Conservation (phyloP, 83 land plant species). For the Thuja plicata region DNA sequence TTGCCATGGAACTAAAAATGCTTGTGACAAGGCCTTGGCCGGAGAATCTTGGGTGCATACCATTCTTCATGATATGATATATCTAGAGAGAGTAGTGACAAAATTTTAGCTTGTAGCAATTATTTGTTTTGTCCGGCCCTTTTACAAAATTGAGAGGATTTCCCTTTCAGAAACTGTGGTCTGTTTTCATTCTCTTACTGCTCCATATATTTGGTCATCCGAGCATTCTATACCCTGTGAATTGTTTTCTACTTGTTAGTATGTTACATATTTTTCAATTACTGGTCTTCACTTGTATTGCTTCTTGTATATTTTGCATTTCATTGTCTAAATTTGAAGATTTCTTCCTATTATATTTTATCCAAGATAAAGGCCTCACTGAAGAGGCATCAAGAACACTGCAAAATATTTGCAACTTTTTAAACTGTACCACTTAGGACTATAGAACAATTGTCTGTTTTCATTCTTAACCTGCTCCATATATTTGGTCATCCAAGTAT, state of each 20-base stretch:
- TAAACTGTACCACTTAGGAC: background rate
- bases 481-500: too few species aligned
- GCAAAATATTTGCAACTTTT: background rate
- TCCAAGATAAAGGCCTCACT: background rate
- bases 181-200: background rate
- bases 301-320: background rate
- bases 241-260: too few species aligned
- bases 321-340: background rate
- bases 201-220: background rate
- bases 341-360: background rate
- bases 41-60: slow-evolving; percentile 1
- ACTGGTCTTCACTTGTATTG: background rate
- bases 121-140: background rate
- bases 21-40: background rate
- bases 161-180: background rate
- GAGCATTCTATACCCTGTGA: too few species aligned
- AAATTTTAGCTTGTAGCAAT: background rate
- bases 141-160: background rate
- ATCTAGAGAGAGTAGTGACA: background rate
- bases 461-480: too few species aligned
- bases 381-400: background rate
- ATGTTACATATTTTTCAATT: too few species aligned
- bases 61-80: background rate
- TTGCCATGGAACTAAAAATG: background rate
- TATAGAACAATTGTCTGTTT: background rate